Percentiles rank a stretch among this genome's conserved stretches.
These are phyloP conservation scores for Chrysanthemum seticuspe DNA, from an alignment of 129 eudicot genomes.

Conservation along the genomic window DNA sequence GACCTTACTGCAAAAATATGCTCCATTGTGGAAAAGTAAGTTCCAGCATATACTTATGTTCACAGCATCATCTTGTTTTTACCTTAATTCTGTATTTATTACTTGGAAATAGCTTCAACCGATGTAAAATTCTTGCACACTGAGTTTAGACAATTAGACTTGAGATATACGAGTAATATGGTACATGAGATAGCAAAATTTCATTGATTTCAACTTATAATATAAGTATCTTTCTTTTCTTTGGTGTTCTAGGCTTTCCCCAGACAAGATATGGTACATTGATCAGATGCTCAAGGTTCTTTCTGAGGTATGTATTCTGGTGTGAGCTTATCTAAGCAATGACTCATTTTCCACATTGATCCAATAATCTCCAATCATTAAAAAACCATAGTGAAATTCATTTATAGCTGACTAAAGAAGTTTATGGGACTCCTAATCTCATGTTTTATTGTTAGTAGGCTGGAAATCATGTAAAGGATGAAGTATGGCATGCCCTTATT, in stretches of 20 bases:
- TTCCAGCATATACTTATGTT: conserved; percentile 11
- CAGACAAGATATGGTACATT: conserved; percentile 94
- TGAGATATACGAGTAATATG: not conserved
- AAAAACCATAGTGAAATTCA: not conserved
- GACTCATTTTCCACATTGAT: not conserved
- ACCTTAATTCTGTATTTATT: not conserved
- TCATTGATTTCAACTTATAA: conserved; percentile 4
- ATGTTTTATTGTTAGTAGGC: conserved; percentile 70
- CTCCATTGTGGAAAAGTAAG: conserved; percentile 97
- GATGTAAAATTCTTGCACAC: not conserved
- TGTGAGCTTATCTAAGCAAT: not conserved
- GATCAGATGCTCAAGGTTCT: conserved; percentile 98
- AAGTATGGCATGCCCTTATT: conserved; percentile 95
- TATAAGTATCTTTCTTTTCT: not conserved
- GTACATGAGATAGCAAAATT: not conserved
- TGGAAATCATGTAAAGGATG: conserved; percentile 95
- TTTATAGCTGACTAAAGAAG: not conserved
- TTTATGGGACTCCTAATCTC: conserved; percentile 33
- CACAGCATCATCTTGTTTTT: not conserved
- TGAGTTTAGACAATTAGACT: not conserved
- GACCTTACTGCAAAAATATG: conserved; percentile 94
- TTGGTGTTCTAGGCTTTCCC: conserved; percentile 72
- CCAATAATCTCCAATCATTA: not conserved
- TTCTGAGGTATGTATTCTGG: conserved; percentile 66
- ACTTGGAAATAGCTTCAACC: not conserved